Base-by-base conservation (phyloP, 495 filamentous ascomycete genomes). In the Aspergillus diversus region DNA sequence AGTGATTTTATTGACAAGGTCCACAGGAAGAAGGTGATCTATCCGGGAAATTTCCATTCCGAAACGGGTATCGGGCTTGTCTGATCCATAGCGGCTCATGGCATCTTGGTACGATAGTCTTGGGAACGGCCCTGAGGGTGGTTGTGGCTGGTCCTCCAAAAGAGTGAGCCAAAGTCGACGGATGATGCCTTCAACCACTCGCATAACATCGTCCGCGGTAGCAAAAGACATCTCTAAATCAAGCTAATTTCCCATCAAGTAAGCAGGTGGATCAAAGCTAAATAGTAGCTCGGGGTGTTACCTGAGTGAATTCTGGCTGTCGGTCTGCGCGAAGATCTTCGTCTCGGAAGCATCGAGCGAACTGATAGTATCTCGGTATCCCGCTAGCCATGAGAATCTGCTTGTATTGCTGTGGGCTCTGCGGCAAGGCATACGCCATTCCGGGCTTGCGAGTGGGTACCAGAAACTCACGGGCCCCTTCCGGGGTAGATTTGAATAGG, bases 351-450 rank as follows among this genome's bases (percentile, higher is more conserved):
- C 95, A 99, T 63, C 86, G 88, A 2, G 96, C 95, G 74, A 98
- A 90, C 74, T 99, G 95, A 70, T 86, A 97, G 73, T 99, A 99
- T 7, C 81, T 83, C 5, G 79, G 73, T 16, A 98, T 83, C 0
- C 94, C 93, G 69, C 89, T 90, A 8, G 93, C 90, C 93, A 99
- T 97, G 17, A 99, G 83, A 47, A 98, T 94, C 76, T 99, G 95
- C 75, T 99, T 99, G 74, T 97, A 98, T 73, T 99, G 95, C 76
- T 99, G 95, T 7, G 95, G 95, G 61, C 93, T 97, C 69, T 99
- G 95, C 0, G 95, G 93, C 31, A 99, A 75, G 11, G 96, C 95
- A 76, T 98, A 99, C 21, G 90, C 91, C 32, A 88, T 72, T 0
- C 92, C 92, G 33, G 78, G 81, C 17, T 80, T 83, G 21, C 95